phyloP scores from a whole-genome alignment of 805 yeast genomes.

The Metschnikowia reukaufii region DNA sequence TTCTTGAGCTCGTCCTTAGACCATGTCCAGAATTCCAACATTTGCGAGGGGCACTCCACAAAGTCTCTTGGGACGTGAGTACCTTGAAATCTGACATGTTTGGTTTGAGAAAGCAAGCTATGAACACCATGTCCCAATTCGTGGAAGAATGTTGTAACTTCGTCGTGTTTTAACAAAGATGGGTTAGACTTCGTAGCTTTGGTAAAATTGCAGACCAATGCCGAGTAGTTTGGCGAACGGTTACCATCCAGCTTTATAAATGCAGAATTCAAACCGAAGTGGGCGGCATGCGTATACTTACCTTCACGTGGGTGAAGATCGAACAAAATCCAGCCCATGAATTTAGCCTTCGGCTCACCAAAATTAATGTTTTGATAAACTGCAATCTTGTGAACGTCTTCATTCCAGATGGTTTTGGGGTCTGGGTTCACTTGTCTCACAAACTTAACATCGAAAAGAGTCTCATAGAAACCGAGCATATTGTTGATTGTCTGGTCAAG shows the following conservation, averaged over 20 bases:
- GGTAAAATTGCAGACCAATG: conserved; percentile 82
- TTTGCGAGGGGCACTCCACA: conserved; percentile 89
- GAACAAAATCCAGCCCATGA: conserved; percentile 76
- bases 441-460: conserved; percentile 67
- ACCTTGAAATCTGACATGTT: conserved; percentile 69
- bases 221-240: conserved; percentile 64
- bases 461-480: conserved; percentile 73
- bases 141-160: conserved; percentile 83
- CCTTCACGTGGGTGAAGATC: conserved; percentile 86
- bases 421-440: conserved; percentile 45
- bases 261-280: conserved; percentile 67
- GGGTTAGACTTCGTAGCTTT: conserved; percentile 70
- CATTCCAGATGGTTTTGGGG: conserved; percentile 64
- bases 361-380: conserved; percentile 60
- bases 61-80: conserved; percentile 80
- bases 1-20: conserved; percentile 54
- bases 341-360: conserved; percentile 41
- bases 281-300: conserved; percentile 88
- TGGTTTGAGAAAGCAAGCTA: conserved; percentile 65
- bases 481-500: conserved; percentile 61
- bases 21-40: conserved; percentile 91
- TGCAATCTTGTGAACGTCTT: conserved; percentile 70
- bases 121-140: conserved; percentile 91
- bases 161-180: conserved; percentile 71
- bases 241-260: conserved; percentile 49